These are phyloP conservation scores for Kodamaea sp. DNA, from an alignment of 1,139 yeast species.

Conservation along the genomic window DNA sequence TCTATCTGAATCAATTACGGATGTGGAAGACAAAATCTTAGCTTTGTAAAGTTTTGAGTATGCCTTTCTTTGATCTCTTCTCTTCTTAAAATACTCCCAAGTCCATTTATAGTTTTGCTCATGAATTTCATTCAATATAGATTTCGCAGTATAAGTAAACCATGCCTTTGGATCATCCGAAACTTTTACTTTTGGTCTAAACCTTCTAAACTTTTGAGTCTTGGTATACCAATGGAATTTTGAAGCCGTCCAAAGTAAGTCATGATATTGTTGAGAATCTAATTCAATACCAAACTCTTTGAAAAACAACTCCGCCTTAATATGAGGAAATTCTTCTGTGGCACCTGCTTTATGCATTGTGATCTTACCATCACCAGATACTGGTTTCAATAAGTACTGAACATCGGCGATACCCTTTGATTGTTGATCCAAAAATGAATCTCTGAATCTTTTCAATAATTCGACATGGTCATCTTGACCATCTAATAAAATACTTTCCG, in stretches of 20 bases:
- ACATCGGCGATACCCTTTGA: slow-evolving; percentile 20
- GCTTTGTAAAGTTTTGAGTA: slow-evolving; percentile 69
- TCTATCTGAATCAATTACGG: slow-evolving; percentile 32
- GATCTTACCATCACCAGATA: slow-evolving; percentile 81
- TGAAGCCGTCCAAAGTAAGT: slow-evolving; percentile 77
- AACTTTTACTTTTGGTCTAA: slow-evolving; percentile 61
- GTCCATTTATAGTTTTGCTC: slow-evolving; percentile 80
- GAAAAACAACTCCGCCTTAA: slow-evolving; percentile 71
- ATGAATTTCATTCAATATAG: slow-evolving; percentile 75
- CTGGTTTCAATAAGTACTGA: slow-evolving; percentile 81
- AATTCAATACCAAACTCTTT: slow-evolving; percentile 84
- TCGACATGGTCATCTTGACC: slow-evolving; percentile 40
- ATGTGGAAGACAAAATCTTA: slow-evolving; percentile 33
- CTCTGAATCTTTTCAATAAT: slow-evolving; percentile 41
- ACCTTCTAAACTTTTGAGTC: slow-evolving; percentile 69
- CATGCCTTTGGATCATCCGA: slow-evolving; percentile 72
- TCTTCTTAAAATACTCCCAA: slow-evolving; percentile 74
- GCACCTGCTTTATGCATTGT: slow-evolving; percentile 78
- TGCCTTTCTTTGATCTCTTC: slow-evolving; percentile 67
- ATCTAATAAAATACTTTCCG: slow-evolving; percentile 36
- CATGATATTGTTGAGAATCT: slow-evolving; percentile 82
- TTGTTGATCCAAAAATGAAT: slow-evolving; percentile 19
- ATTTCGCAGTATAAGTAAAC: slow-evolving; percentile 75
- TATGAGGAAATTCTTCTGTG: slow-evolving; percentile 65
- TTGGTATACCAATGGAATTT: slow-evolving; percentile 74